These are phyloP conservation scores for Solanum chiquidenum DNA, from an alignment of 257 asterid genomes.

Conservation along the genomic window DNA sequence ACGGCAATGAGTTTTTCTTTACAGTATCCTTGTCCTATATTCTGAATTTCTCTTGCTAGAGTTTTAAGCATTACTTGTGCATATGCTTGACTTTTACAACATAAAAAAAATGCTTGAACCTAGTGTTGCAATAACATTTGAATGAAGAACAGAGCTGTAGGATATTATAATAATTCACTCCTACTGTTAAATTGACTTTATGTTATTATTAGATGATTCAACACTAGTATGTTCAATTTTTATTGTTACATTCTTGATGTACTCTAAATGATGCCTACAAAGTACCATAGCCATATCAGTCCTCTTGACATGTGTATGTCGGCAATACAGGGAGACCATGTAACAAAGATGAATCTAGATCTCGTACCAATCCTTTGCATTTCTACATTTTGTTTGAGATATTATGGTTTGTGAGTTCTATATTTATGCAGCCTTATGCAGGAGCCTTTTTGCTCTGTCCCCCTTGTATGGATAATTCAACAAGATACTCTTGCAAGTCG, in stretches of 20 bases:
- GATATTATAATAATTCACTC: background rate
- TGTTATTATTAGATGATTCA: background rate
- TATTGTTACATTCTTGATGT: background rate
- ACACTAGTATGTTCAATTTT: background rate
- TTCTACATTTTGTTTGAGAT: constrained; percentile 1
- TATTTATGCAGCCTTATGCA: constrained; percentile 99
- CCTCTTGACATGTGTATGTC: background rate
- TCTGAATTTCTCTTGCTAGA: background rate
- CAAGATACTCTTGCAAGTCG: constrained; percentile 85
- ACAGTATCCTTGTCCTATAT: background rate
- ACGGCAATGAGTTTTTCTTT: background rate
- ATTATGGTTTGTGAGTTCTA: constrained; percentile 61
- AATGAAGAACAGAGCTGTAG: background rate
- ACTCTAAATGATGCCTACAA: background rate
- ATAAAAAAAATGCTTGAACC: background rate
- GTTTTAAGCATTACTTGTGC: background rate
- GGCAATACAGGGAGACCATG: background rate
- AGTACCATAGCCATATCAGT: background rate
- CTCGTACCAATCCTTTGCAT: background rate
- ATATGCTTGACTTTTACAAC: background rate
- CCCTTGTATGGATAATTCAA: constrained; percentile 89
- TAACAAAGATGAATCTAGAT: background rate
- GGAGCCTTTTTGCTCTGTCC: constrained; percentile 99
- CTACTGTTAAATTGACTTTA: background rate
- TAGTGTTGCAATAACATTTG: background rate